Percentiles rank a stretch among this genome's conserved stretches.
Evolutionary conservation across 2,329 filamentous ascomycete species (phyloP).

Genomic region (Beauveria rudraprayagi): DNA sequence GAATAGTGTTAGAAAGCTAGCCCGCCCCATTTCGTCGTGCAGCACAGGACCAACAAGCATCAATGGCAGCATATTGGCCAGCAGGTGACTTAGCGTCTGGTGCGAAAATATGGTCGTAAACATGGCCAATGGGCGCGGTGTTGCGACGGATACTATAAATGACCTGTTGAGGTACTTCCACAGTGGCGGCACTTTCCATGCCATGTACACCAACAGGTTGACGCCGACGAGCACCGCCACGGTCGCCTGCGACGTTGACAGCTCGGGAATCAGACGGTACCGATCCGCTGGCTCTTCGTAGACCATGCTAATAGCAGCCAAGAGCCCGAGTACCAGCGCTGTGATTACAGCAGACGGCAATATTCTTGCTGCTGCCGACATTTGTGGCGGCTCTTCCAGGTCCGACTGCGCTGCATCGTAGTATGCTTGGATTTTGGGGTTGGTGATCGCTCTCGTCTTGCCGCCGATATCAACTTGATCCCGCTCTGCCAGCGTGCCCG

Average conservation of each 20-base stretch:
- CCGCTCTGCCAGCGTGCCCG: constrained; percentile 34
- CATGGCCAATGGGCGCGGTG: constrained; percentile 53
- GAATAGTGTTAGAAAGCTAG: constrained; percentile 61
- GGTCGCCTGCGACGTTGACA: constrained; percentile 56
- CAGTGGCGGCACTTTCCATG: constrained; percentile 56
- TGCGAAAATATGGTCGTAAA: constrained; percentile 64
- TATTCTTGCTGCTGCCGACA: constrained; percentile 42
- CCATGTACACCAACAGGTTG: constrained; percentile 48
- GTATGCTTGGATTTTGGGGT: constrained; percentile 30
- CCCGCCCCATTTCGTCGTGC: constrained; percentile 63
- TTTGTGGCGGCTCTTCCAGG: constrained; percentile 27
- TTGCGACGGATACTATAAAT: constrained; percentile 56
- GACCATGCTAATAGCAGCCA: constrained; percentile 35
- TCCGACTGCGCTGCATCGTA: constrained; percentile 41
- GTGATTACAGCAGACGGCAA: constrained; percentile 45
- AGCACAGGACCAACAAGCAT: constrained; percentile 59
- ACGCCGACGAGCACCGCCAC: constrained; percentile 51
- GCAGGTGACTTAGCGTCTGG: constrained; percentile 50
- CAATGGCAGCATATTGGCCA: constrained; percentile 56
- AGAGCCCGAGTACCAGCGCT: constrained; percentile 34
- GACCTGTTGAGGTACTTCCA: constrained; percentile 62
- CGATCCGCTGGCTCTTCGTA: constrained; percentile 46
- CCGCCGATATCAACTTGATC: constrained; percentile 18
- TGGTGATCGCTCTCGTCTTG: constrained; percentile 30
- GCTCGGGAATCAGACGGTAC: constrained; percentile 49